A percentile compares a stretch with the other conserved stretches of the same genome.
Evolutionary conservation across 768 basidiomycete genomes (phyloP).

Genomic region (Xanthoconium purpureum): DNA sequence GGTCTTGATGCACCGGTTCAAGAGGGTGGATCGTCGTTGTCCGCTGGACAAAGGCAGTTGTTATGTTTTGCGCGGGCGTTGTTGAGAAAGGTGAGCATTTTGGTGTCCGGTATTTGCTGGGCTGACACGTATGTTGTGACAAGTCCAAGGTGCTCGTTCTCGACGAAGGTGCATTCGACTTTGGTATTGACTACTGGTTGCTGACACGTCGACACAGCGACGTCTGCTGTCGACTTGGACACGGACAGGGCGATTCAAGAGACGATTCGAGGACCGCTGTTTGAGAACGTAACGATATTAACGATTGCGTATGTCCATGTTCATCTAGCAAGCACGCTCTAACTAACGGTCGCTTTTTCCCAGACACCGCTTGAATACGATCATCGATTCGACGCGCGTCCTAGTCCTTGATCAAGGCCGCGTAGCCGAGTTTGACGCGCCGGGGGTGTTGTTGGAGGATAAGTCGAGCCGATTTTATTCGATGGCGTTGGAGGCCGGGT

Average conservation of each 20-base stretch:
- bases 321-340: too few species aligned
- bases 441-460: slow-evolving; percentile 59
- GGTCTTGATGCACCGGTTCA: slow-evolving; percentile 69
- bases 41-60: slow-evolving; percentile 82
- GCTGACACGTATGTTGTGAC: not conserved
- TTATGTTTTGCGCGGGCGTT: slow-evolving; percentile 87
- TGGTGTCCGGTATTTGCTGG: too few species aligned
- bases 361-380: slow-evolving; percentile 81
- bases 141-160: slow-evolving; percentile 84
- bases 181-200: not conserved
- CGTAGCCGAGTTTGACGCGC: slow-evolving; percentile 81
- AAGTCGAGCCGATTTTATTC: slow-evolving; percentile 56
- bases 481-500: slow-evolving; percentile 63
- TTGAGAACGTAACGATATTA: slow-evolving; percentile 75
- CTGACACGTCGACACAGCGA: slow-evolving; percentile 46
- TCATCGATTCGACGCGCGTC: slow-evolving; percentile 76
- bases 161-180: slow-evolving; percentile 67
- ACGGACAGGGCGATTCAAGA: slow-evolving; percentile 88
- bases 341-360: not conserved
- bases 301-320: slow-evolving; percentile 71
- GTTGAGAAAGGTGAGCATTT: slow-evolving; percentile 56
- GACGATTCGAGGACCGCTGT: slow-evolving; percentile 78
- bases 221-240: slow-evolving; percentile 86
- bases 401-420: slow-evolving; percentile 80
- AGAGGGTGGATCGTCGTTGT: slow-evolving; percentile 80